Percentiles rank a stretch among this genome's conserved stretches.
Evolutionary conservation across 495 filamentous ascomycete genomes (phyloP).

Genomic region (Aspergillus biplanus): DNA sequence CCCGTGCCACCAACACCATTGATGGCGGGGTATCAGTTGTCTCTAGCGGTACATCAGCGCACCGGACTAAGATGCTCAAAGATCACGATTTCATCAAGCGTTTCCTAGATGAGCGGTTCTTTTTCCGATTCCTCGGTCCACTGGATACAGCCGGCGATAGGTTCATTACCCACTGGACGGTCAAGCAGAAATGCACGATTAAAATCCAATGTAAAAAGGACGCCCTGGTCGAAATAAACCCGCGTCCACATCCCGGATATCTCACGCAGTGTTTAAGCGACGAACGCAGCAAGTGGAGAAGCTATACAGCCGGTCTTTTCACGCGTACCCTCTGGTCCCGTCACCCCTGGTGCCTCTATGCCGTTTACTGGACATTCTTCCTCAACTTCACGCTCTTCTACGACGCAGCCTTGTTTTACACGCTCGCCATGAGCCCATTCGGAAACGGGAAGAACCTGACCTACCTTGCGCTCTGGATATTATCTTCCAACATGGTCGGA

Average conservation of each 20-base stretch:
- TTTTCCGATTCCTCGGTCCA: slow-evolving; percentile 41
- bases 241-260: slow-evolving; percentile 60
- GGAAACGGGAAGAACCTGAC: neutral
- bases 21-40: slow-evolving; percentile 61
- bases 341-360: slow-evolving; percentile 66
- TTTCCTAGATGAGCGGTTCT: slow-evolving; percentile 61
- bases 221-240: slow-evolving; percentile 60
- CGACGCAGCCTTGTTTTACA: slow-evolving; percentile 52
- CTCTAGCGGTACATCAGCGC: slow-evolving; percentile 55
- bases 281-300: slow-evolving; percentile 68
- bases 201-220: slow-evolving; percentile 63
- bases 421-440: slow-evolving; percentile 4
- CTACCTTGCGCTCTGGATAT: slow-evolving; percentile 38
- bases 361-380: slow-evolving; percentile 62
- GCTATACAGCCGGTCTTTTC: slow-evolving; percentile 60
- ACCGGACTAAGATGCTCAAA: slow-evolving; percentile 52
- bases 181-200: slow-evolving; percentile 58
- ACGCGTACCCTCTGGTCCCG: slow-evolving; percentile 48
- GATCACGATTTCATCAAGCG: slow-evolving; percentile 48
- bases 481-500: slow-evolving; percentile 63
- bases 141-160: slow-evolving; percentile 73
- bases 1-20: slow-evolving; percentile 53
- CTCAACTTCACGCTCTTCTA: slow-evolving; percentile 61
- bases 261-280: slow-evolving; percentile 62
- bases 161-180: slow-evolving; percentile 67